These are phyloP conservation scores for Raddia distichophylla DNA, from an alignment of 176 grass and related monocot species.

Conservation along the genomic window DNA sequence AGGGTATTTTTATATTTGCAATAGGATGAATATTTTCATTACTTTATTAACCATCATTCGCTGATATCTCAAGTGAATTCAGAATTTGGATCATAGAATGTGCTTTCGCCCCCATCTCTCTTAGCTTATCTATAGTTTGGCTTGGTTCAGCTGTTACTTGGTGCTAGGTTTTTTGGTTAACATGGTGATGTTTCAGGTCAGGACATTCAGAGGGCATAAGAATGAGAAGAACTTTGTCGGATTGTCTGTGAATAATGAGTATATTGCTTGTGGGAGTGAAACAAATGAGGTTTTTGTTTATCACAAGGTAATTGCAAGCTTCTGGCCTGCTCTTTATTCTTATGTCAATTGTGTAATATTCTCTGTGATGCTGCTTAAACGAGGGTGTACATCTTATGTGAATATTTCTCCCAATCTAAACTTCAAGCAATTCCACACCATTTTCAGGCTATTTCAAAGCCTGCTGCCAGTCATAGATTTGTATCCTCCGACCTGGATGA, in stretches of 20 bases:
- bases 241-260: slow-evolving; percentile 81
- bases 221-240: slow-evolving; percentile 99
- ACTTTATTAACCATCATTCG: neutral
- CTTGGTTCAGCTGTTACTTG: neutral
- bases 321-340: slow-evolving; percentile 8
- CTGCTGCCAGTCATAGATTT: slow-evolving; percentile 85
- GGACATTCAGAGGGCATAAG: slow-evolving; percentile 97
- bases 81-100: slow-evolving; percentile 5
- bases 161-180: slow-evolving; percentile 26
- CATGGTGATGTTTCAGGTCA: slow-evolving; percentile 57
- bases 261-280: slow-evolving; percentile 98
- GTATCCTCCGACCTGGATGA: slow-evolving; percentile 77
- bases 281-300: slow-evolving; percentile 98
- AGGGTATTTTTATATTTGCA: neutral
- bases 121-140: neutral
- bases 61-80: neutral
- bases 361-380: neutral
- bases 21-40: neutral
- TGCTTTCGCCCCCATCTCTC: neutral
- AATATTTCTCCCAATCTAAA: slow-evolving; percentile 7
- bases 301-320: slow-evolving; percentile 79
- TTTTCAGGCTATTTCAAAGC: slow-evolving; percentile 90
- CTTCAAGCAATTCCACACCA: slow-evolving; percentile 19
- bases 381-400: neutral
- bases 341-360: slow-evolving; percentile 5